These are phyloP conservation scores for Arthrobotrys pseudoclavata DNA, from an alignment of 2,329 filamentous ascomycete genomes.

Conservation along the genomic window DNA sequence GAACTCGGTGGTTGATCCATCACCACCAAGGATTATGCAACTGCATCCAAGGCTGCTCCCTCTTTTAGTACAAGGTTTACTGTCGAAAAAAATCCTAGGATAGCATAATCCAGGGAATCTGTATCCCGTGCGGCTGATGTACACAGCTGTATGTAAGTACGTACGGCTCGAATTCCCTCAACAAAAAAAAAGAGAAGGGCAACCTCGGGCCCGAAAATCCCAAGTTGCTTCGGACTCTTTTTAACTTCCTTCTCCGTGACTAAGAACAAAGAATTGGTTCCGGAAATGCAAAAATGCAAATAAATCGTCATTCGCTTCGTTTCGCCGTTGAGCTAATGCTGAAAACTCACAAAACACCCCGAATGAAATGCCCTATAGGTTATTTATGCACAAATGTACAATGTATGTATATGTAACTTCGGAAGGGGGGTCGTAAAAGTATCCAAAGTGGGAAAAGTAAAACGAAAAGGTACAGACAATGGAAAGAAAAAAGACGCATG, in stretches of 20 bases:
- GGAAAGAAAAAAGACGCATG: not conserved
- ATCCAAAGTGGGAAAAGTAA: not conserved
- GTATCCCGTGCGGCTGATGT: slow-evolving; percentile 1
- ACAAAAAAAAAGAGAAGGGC: not conserved
- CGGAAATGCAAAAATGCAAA: slow-evolving; percentile 10
- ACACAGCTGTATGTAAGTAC: not conserved
- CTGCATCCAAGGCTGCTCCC: not conserved
- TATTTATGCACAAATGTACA: slow-evolving; percentile 12
- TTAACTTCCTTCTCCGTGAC: slow-evolving; percentile 2
- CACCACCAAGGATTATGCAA: not conserved
- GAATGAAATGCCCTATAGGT: slow-evolving; percentile 26
- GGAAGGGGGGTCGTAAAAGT: not conserved
- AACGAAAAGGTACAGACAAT: not conserved
- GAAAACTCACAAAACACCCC: slow-evolving; percentile 41
- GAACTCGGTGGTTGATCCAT: not conserved
- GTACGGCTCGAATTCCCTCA: not conserved
- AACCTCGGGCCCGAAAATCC: not conserved
- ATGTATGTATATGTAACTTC: not conserved
- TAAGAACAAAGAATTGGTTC: not conserved
- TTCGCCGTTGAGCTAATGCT: slow-evolving; percentile 13
- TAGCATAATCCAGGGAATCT: not conserved
- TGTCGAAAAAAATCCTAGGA: not conserved
- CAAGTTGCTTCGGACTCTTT: not conserved
- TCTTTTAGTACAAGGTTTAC: not conserved
- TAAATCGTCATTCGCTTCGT: slow-evolving; percentile 6